A percentile compares a stretch with the other conserved stretches of the same genome.
Evolutionary conservation across 176 grass and related monocot genomes (phyloP).

Genomic region (Bromus sterilis): DNA sequence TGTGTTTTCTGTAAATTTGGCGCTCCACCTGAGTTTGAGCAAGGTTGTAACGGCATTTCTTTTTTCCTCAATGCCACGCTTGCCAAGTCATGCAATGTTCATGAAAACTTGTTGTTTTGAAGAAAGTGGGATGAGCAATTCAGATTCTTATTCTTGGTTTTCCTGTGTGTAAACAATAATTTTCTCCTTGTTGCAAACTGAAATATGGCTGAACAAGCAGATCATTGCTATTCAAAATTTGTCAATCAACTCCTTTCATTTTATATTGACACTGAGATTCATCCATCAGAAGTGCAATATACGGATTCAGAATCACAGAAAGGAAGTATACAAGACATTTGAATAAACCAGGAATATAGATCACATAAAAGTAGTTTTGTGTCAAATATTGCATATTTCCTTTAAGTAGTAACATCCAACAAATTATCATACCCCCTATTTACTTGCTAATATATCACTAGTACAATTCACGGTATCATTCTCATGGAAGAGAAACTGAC

Average conservation of each 20-base stretch:
- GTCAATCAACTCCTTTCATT: no score
- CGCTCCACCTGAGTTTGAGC: neutral
- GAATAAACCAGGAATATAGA: neutral
- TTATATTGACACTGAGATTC: no score
- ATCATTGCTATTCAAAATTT: no score
- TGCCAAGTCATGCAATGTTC: slow-evolving; percentile 23
- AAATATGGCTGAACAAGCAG: neutral
- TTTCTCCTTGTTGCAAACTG: neutral
- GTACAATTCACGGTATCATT: neutral
- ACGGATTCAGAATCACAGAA: neutral
- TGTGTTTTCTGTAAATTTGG: slow-evolving; percentile 28
- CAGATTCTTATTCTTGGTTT: neutral
- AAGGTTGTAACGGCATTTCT: slow-evolving; percentile 26
- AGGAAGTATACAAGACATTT: neutral
- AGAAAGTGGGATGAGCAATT: neutral
- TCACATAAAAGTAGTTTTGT: neutral
- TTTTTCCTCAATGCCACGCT: slow-evolving; percentile 22
- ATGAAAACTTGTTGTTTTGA: neutral
- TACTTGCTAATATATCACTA: neutral
- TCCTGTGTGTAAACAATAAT: neutral
- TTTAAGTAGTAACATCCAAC: neutral
- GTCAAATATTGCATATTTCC: neutral
- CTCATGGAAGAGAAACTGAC: neutral
- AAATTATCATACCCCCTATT: neutral
- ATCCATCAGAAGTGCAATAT: neutral